Evolutionary conservation across 345 rosid species (phyloP).

Genomic region (Moricandia moricandioides): DNA sequence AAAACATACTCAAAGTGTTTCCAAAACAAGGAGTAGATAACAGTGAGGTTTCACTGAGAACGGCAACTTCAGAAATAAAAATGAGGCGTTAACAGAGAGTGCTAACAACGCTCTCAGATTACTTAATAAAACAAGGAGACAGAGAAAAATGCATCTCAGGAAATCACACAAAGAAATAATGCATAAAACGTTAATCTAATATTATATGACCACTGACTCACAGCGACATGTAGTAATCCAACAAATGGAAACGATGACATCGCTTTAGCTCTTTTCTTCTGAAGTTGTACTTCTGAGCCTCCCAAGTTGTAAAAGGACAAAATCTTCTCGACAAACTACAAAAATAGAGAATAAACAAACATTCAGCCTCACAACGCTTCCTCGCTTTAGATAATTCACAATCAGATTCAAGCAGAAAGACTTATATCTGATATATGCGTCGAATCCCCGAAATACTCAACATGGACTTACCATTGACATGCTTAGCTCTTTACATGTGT

Average conservation of each 20-base stretch:
- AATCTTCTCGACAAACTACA: constrained; percentile 70
- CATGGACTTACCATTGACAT: constrained; percentile 50
- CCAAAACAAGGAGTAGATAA: background rate
- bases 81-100: background rate
- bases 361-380: background rate
- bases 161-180: constrained; percentile 23
- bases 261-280: constrained; percentile 21
- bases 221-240: constrained; percentile 77
- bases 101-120: background rate
- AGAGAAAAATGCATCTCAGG: constrained; percentile 10
- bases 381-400: background rate
- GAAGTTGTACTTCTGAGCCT: constrained; percentile 28
- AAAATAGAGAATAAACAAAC: constrained; percentile 22
- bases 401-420: background rate
- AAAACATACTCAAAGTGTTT: constrained; percentile 5
- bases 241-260: constrained; percentile 49
- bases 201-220: constrained; percentile 43
- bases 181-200: constrained; percentile 5
- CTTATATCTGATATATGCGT: background rate
- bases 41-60: background rate
- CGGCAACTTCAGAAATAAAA: background rate
- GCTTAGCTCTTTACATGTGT: constrained; percentile 58
- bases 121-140: background rate
- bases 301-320: constrained; percentile 47
- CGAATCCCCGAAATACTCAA: background rate